Base-by-base conservation (phyloP, 768 basidiomycete genomes). In the Hirschioporus abietinus region DNA sequence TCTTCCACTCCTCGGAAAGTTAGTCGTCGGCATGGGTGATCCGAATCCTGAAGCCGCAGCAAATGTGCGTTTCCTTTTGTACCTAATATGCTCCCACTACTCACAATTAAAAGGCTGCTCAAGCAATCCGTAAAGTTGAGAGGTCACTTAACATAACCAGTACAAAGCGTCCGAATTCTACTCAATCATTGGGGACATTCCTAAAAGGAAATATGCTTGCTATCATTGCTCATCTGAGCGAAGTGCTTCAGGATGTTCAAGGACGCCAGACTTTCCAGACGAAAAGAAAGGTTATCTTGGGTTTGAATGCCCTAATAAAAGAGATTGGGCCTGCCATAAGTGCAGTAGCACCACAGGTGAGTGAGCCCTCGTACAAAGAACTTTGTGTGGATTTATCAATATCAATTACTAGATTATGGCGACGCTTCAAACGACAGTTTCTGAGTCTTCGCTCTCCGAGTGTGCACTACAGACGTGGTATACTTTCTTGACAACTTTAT, bases 341-440 rank as follows among this genome's bases (percentile, higher is more conserved):
- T 59, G 86, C 85, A 60, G 89, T 94, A 65, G 88, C 93, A 4
- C 93, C 95, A 23, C 96, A 98, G 87, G 96, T 95, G 71, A 65
- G 80, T 75, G 23, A 65, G 66, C 36, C 52, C 25, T 25, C 63
- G 24, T 23, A 66, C 2, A 8, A 8, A 30, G 8, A 30, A 30
- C 8, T 9, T 35, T 35, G 65, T 59, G 35, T 1, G 34, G 23
- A 42, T 17, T 17, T 36, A 58, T 67, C 30, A 30, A 30, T 30
- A 30, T 8, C 30, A 30, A 30, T 15, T 34, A 34, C 9, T 70
- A 99, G 96, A 89, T 98, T 70, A 95, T 99, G 92, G 95, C 96
- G 0, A 95, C 91, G 20, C 84, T 99, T 52, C 96, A 99, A 78
- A 94, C 92, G 7, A 92, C 90, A 78, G 82, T 97, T n/a, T 76